Base-by-base conservation (phyloP, 805 yeast genomes). In the Cyberlindnera maritima region DNA sequence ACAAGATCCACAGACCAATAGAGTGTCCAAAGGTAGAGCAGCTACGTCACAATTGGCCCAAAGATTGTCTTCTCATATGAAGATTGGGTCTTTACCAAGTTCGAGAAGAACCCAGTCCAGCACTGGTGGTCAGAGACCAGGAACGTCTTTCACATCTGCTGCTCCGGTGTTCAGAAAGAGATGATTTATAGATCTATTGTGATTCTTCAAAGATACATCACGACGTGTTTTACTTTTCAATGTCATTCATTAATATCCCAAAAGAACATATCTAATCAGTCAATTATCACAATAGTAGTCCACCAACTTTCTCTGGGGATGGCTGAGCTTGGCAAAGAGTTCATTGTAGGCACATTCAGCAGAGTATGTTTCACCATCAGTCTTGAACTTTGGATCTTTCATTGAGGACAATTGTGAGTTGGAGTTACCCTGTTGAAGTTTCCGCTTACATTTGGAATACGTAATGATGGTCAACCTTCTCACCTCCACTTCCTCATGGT, bases 301-400 rank as follows among this genome's bases (percentile, higher is more conserved):
- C 14, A 79, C 69, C 41, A 80, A 59, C 50, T 70, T 75, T 44
- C 61, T 63, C 47, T 79, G 83, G 1, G 78, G 67, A 2, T 57
- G 47, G 15, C 73, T 62, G 33, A 78, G 58, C 46, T 64, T 67
- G 29, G 59, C 64, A 50, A 77, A 62, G 4, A 76, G 60, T 21
- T 56, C 49, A 33, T 59, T 62, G 31, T 57, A 62, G 5, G 62
- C 51, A 37, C 59, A 53, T 18, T 58, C 62, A 10, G 56, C 60
- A 12, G 40, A 25, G 20, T 26, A 29, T 19, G 17, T 17, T 7
- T 50, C 39, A 41, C 56, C 55, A 41, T 57, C 56, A 36, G 35
- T 18, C 12, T 58, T 57, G 6, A 64, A 53, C 32, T 64, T 55
- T 8, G 67, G 71, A 34, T 59, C 65, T 35, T 7, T 9, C 32